These are phyloP conservation scores for Xylaria scruposa DNA, from an alignment of 495 filamentous ascomycete species.

Conservation along the genomic window DNA sequence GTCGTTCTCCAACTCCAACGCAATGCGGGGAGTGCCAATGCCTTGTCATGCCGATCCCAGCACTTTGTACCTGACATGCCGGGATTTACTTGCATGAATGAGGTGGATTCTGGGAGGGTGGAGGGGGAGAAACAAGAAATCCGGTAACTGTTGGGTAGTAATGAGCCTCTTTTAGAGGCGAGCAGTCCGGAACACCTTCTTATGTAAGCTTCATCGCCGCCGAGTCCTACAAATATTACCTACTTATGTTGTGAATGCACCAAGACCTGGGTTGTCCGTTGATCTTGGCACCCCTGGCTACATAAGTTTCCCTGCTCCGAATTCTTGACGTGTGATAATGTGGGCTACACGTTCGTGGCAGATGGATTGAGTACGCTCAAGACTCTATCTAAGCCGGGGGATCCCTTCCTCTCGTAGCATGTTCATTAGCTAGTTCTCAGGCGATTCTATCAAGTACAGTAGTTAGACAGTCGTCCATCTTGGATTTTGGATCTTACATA, in stretches of 20 bases:
- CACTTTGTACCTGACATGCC: conserved; percentile 17
- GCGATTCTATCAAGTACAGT: neutral
- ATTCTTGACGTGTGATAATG: neutral
- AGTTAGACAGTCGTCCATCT: neutral
- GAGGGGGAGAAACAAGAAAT: conserved; percentile 15
- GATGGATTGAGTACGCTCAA: neutral
- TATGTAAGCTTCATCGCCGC: neutral
- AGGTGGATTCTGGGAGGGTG: neutral
- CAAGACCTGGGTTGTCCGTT: neutral
- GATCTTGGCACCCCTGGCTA: neutral
- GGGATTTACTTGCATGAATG: conserved; percentile 6
- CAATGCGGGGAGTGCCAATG: conserved; percentile 16
- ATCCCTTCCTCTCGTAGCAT: neutral
- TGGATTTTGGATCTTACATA: neutral
- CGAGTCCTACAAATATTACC: neutral
- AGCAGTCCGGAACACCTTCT: neutral
- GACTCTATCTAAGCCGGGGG: neutral
- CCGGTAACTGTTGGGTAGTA: neutral
- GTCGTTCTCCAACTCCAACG: conserved; percentile 20
- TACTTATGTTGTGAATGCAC: neutral
- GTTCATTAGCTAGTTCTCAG: neutral
- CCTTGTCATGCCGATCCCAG: neutral
- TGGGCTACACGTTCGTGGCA: neutral
- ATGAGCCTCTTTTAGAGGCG: neutral
- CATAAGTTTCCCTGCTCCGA: neutral